These are phyloP conservation scores for Penicillium hordei DNA, from an alignment of 2,329 filamentous ascomycete species.

Conservation along the genomic window DNA sequence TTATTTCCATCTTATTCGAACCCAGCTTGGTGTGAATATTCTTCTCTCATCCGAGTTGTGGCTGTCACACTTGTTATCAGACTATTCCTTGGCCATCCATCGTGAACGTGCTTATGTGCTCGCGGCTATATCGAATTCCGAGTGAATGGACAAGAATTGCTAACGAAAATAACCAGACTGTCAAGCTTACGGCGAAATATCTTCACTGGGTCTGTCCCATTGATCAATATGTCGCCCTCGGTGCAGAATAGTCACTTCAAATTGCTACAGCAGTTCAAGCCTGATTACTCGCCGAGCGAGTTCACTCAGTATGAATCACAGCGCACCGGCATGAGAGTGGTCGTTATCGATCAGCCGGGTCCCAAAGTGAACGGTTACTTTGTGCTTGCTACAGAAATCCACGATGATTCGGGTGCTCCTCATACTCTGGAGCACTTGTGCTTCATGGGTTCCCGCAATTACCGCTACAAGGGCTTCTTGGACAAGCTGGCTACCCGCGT, in stretches of 20 bases:
- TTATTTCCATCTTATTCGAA: background rate
- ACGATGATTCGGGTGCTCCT: constrained; percentile 92
- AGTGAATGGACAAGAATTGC: constrained; percentile 3
- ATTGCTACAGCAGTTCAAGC: constrained; percentile 79
- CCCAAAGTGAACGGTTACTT: constrained; percentile 97
- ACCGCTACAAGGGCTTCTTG: constrained; percentile 90
- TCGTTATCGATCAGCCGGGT: constrained; percentile 86
- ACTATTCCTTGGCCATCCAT: background rate
- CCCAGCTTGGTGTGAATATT: background rate
- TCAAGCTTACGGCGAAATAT: constrained; percentile 21
- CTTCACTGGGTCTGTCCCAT: constrained; percentile 22
- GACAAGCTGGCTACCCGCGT: constrained; percentile 92
- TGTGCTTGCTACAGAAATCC: constrained; percentile 91
- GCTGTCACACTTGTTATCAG: background rate
- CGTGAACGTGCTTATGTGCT: background rate
- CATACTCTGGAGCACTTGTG: constrained; percentile 81
- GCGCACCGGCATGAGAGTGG: constrained; percentile 88
- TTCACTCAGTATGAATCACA: constrained; percentile 96
- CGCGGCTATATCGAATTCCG: background rate
- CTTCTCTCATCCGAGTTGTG: background rate
- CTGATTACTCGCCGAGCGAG: constrained; percentile 82
- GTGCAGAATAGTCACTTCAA: constrained; percentile 64
- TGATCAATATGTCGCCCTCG: constrained; percentile 56
- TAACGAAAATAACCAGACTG: constrained; percentile 24
- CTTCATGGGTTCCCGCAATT: constrained; percentile 90